A percentile compares a stretch with the other conserved stretches of the same genome.
phyloP scores from a whole-genome alignment of 305 asterid genomes.

The Solanum hybrid region DNA sequence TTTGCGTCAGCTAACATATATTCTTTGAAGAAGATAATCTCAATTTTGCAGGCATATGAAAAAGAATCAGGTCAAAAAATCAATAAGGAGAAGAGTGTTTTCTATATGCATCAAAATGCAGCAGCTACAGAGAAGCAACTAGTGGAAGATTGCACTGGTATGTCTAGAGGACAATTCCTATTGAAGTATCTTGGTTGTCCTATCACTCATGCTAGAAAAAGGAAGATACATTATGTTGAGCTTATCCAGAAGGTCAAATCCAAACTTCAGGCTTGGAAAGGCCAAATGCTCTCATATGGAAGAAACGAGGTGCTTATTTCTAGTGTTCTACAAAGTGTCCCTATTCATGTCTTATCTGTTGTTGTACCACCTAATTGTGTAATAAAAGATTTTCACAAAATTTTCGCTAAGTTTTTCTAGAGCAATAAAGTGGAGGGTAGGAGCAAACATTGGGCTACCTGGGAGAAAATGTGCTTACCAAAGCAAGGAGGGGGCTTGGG shows the following conservation, averaged over 20 bases:
- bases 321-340: not conserved
- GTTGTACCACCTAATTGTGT: not conserved
- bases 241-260: not conserved
- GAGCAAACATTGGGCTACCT: not conserved
- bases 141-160: not conserved
- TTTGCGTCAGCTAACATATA: not conserved
- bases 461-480: not conserved
- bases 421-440: not conserved
- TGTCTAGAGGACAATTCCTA: not conserved
- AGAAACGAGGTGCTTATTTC: not conserved
- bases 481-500: not conserved
- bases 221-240: not conserved
- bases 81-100: not conserved
- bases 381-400: no score
- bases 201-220: not conserved
- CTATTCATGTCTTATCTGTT: not conserved
- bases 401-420: not conserved
- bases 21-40: not conserved
- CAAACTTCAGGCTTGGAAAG: not conserved
- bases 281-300: not conserved
- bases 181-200: not conserved
- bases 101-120: not conserved
- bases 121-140: not conserved
- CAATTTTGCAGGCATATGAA: not conserved
- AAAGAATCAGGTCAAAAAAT: not conserved